Percentiles rank a stretch among this genome's conserved stretches.
phyloP scores from a whole-genome alignment of 176 grass and related monocot genomes.

The Rhynchospora tenuis region DNA sequence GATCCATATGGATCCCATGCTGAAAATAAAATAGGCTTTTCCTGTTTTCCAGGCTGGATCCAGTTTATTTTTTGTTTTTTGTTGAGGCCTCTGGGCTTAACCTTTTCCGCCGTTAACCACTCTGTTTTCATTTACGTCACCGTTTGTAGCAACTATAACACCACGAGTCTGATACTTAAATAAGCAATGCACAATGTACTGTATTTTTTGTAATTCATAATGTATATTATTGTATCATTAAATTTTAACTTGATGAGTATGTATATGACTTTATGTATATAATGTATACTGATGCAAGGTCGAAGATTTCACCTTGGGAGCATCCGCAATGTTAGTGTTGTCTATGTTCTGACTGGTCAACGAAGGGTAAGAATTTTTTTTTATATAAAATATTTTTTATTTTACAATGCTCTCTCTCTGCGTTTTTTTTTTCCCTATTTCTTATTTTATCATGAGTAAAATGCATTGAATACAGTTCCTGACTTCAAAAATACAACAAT shows the following conservation, averaged over 20 bases:
- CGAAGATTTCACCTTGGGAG: constrained; percentile 61
- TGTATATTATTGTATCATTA: neutral
- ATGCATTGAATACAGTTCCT: neutral
- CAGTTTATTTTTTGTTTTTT: neutral
- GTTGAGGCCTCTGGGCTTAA: neutral
- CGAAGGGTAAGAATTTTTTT: constrained; percentile 53
- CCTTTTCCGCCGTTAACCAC: neutral
- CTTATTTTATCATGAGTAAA: neutral
- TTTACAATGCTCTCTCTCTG: neutral
- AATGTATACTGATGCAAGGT: constrained; percentile 34
- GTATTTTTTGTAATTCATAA: too few species aligned
- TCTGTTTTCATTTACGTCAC: too few species aligned
- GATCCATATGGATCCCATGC: neutral
- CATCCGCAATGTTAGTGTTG: constrained; percentile 57
- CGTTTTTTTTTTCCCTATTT: neutral
- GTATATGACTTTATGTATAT: too few species aligned
- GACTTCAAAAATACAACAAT: neutral
- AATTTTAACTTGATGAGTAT: neutral
- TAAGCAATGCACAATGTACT: neutral
- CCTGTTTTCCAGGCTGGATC: neutral
- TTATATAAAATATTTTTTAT: neutral
- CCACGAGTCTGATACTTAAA: neutral
- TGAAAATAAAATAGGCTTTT: neutral
- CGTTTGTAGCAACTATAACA: neutral
- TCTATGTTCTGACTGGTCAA: constrained; percentile 71